Evolutionary conservation across 495 filamentous ascomycete species (phyloP).

Genomic region (Talaromyces liani): DNA sequence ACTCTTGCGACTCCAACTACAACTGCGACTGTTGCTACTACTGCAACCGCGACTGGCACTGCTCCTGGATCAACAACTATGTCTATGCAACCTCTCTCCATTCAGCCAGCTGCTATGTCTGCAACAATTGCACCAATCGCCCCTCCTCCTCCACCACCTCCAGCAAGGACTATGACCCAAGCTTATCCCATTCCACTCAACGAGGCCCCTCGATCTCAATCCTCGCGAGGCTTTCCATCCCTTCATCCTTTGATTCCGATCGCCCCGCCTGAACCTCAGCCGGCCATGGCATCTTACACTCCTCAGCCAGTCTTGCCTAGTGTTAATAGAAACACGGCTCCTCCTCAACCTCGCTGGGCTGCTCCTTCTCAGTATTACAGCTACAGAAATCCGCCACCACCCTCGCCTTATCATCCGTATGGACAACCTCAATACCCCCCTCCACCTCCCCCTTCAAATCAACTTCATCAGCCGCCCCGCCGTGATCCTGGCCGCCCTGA

Average conservation of each 20-base stretch:
- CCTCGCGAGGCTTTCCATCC: background rate
- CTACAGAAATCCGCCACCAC: background rate
- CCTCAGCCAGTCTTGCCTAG: background rate
- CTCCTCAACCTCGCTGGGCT: background rate
- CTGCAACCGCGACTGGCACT: background rate
- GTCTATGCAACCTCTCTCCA: slow-evolving; percentile 11
- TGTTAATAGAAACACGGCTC: background rate
- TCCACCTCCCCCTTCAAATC: background rate
- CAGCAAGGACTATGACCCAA: slow-evolving; percentile 15
- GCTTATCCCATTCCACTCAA: slow-evolving; percentile 9
- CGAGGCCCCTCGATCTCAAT: background rate
- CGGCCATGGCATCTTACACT: background rate
- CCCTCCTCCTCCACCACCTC: slow-evolving; percentile 12
- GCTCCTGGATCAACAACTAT: slow-evolving; percentile 13
- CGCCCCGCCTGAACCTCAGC: background rate
- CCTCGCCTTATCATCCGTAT: background rate
- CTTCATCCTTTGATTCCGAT: background rate
- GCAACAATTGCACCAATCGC: background rate
- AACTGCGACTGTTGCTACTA: background rate
- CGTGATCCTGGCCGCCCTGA: background rate
- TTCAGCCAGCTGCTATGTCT: slow-evolving; percentile 5
- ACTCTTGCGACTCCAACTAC: background rate
- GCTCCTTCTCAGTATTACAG: background rate
- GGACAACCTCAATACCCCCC: background rate
- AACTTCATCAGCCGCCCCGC: background rate